Evolutionary conservation across 2,329 filamentous ascomycete species (phyloP), one percentile per base, ranked within the genome.

Genomic region (Aureobasidium musti): DNA sequence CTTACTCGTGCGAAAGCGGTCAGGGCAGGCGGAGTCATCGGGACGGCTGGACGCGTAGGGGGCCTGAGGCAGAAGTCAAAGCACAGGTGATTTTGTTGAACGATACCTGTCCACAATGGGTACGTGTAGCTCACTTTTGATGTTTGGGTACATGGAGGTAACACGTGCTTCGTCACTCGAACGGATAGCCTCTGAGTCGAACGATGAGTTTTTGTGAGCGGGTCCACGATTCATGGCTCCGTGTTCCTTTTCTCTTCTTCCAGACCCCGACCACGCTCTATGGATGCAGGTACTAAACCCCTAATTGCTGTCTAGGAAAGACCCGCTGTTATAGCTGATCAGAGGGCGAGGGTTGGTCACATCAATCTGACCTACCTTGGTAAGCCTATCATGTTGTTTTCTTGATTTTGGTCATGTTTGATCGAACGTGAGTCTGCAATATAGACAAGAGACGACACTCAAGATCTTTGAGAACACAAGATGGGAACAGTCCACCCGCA

Each of bases 51-150:
- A 6, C 6, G 43, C 13, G 11, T 26, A 47, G 43, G 43, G 23
- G 50, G 50, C 50, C 50, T 54, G n/a, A 54, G 50, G 30, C 30
- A 54, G n/a, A 19, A 41, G 53, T 19, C 53, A 23, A 35, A 23
- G 35, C 52, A 54, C 52, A 6, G 33, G 13, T 35, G 33, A 8
- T 10, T n/a, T 28, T 5, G 19, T 41, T 28, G 35, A 28, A 41
- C 6, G 41, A 35, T n/a, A 41, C 28, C n/a, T n/a, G n/a, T n/a
- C 11, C 53, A 19, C 23, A 41, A n/a, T 21, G 14, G 53, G 39
- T 41, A 14, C 47, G 19, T 26, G 47, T 3, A 19, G 33, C 21
- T 10, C 35, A 28, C 21, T 33, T n/a, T 41, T 26, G 17, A 56
- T 23, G 5, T 21, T 39, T 30, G 23, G 19, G 10, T 26, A 14